These are phyloP conservation scores for Arachnopeziza araneosa DNA, from an alignment of 2,329 filamentous ascomycete genomes.

Conservation along the genomic window DNA sequence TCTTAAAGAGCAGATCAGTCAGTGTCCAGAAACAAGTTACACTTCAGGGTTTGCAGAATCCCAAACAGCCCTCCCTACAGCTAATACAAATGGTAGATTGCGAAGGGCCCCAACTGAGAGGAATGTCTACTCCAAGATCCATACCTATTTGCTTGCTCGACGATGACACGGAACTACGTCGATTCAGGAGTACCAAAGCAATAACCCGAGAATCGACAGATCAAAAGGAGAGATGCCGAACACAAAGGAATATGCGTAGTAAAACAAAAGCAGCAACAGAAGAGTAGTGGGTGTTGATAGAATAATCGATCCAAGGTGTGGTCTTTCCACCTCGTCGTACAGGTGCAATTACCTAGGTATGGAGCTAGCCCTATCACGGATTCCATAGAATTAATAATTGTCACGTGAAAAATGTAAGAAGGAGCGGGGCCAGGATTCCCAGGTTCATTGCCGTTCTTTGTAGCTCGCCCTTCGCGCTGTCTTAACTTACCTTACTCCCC, in stretches of 20 bases:
- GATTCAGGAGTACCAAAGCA: not conserved
- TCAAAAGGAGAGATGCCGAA: not conserved
- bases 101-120: not conserved
- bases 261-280: conserved; percentile 1
- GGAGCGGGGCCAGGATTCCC: too few species aligned
- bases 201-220: not conserved
- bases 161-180: not conserved
- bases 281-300: conserved; percentile 15
- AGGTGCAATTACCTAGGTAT: too few species aligned
- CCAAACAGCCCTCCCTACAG: not conserved
- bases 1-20: not conserved
- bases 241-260: not conserved
- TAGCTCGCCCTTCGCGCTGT: not conserved
- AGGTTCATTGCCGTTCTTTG: not conserved
- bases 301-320: not conserved
- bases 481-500: not conserved
- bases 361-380: not conserved
- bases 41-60: not conserved
- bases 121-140: conserved; percentile 8
- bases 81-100: not conserved
- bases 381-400: not conserved
- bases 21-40: not conserved
- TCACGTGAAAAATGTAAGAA: not conserved
- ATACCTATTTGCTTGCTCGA: conserved; percentile 21
- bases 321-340: too few species aligned